Base-by-base conservation (phyloP, 176 grass and related monocot species). In the Lolium perenne region DNA sequence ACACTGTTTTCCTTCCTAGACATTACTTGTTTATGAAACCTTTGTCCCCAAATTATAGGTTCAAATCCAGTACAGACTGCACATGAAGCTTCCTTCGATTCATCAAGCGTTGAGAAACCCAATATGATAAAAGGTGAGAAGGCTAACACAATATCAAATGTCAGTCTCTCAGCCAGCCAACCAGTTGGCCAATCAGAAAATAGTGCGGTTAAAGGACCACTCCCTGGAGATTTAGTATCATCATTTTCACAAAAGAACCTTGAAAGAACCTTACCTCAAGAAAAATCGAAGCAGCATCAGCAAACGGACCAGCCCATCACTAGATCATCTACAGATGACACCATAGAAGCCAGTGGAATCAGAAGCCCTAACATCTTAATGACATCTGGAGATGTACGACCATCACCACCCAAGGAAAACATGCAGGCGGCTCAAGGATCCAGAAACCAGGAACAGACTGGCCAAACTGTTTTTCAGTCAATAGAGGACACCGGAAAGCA, bases 251-350 rank as follows among this genome's bases (percentile, higher is more conserved):
- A 11, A 61, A 16, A 49, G 46, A 81, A 87, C 47, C 4, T 13
- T 6, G 48, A 50, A 50, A 45, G 14, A 67, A 16, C 64, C 16
- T 40, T 32, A 68, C 14, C 65, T 38, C 32, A 88, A 61, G 74
- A 71, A 61, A 70, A 83, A 41, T 40, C 51, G 25, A 83, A 51
- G 41, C 45, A 5, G 7, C 71, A 82, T n/a, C 51, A 71, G 64
- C 62, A 83, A 71, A 83, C 7, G 60, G 63, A 78, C 26, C 23
- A 40, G 18, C 71, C 65, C 43, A 21, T 8, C 20, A 70, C 18
- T 59, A 29, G 20, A 51, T 77, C 79, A 77, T 83, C 54, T 83
- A 38, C 50, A 83, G 80, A 50, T 60, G 43, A 51, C 7, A 58
- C 41, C 23, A 83, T 83, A 18, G 80, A 88, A 47, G 11, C 12